Base-by-base conservation (phyloP, 805 yeast species). In the Yarrowia porcina region DNA sequence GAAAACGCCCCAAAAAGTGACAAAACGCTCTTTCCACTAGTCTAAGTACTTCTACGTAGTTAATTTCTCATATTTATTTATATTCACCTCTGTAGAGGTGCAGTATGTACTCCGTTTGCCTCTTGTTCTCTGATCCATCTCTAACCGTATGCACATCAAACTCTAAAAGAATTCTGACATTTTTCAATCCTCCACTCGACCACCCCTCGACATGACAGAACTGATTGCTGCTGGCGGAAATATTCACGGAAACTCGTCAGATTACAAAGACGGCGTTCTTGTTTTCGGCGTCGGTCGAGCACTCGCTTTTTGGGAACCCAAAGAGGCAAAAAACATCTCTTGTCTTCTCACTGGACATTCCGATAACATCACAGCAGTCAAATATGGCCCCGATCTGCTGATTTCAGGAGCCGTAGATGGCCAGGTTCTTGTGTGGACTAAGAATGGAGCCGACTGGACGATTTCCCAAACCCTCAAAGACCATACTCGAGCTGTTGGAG, bases 331-430 rank as follows among this genome's bases (percentile, higher is more conserved):
- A 15, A 59, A 42, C 27, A 28, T 65, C 17, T 39, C 32, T 18
- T 11, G 41, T 18, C 60, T 65, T 7, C 27, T 47, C 17, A 39
- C 32, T 13, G 44, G 52, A 18, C 45, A 64, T 15, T 21, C 25
- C 4, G 54, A 59, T 21, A 59, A 42, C 18, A 25, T 59, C 25
- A 47, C 64, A n/a, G 67, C 52, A 9, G 64, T 64, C 17, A 18
- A 30, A 32, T 36, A 33, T 20, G 70, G 69, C 1, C 73, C 82
- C 0, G 71, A 77, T 0, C 72, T 68, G 28, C 71, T 90, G 63
- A 76, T 89, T 0, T 82, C 90, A 3, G 83, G 86, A 0, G 82
- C 87, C 2, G 92, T 88, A 66, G 97, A 90, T 69, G 81, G 82
- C 8, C 71, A 74, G 5, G 76, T 90, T 1, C 79, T 77, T 64